A percentile compares a stretch with the other conserved stretches of the same genome.
phyloP scores from a whole-genome alignment of 225 moss, liverwort and hornwort genomes.

The Bryum argenteum region DNA sequence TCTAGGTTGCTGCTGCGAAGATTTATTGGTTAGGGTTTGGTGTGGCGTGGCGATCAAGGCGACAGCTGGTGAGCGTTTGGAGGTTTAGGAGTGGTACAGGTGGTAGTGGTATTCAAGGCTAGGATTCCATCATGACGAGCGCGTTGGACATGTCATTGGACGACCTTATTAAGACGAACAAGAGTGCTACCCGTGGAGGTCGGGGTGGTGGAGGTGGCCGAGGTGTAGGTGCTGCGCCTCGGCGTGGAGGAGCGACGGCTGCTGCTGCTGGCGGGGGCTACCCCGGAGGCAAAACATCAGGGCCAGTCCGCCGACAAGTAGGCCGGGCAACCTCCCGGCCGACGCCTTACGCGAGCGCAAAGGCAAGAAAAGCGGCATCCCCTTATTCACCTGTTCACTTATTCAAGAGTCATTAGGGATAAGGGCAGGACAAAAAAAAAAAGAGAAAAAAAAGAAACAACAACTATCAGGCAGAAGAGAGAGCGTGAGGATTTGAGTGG shows the following conservation, averaged over 20 bases:
- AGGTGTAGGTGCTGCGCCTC: conserved; percentile 63
- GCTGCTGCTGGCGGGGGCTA: conserved; percentile 64
- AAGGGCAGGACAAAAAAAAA: conserved; percentile 35
- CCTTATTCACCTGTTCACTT: conserved; percentile 67
- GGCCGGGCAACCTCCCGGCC: conserved; percentile 86
- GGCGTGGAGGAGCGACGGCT: conserved; percentile 68
- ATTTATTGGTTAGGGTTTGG: conserved; percentile 36
- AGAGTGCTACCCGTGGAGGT: conserved; percentile 78
- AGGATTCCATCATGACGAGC: conserved; percentile 81
- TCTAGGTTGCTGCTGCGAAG: conserved; percentile 32
- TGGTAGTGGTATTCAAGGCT: conserved; percentile 18
- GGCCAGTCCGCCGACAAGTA: conserved; percentile 92
- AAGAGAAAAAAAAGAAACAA: conserved; percentile 23
- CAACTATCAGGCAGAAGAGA: conserved; percentile 46
- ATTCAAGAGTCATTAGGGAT: conserved; percentile 60
- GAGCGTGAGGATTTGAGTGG: conserved; percentile 54
- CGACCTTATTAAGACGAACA: conserved; percentile 99
- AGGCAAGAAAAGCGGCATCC: conserved; percentile 97
- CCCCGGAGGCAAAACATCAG: conserved; percentile 74
- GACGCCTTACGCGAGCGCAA: conserved; percentile 98
- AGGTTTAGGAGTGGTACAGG: conserved; percentile 30
- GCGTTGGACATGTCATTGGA: conserved; percentile 98
- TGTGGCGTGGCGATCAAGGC: conserved; percentile 24
- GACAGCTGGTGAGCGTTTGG: conserved; percentile 7
- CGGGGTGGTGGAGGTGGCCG: conserved; percentile 66